Conservation (phyloP, 768 basidiomycete species). For the Fibroporia radiculosa region DNA sequence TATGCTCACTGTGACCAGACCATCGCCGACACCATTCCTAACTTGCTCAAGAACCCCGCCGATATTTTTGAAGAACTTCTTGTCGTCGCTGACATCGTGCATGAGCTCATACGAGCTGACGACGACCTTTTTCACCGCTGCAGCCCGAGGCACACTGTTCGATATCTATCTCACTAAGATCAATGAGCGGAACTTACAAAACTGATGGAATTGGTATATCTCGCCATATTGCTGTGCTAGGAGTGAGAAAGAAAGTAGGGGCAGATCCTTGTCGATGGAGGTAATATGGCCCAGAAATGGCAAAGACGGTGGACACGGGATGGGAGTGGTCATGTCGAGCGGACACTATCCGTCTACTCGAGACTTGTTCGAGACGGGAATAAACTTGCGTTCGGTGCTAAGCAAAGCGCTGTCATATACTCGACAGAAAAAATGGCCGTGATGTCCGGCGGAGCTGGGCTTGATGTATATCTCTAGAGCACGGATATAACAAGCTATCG, state of each 20-base stretch:
- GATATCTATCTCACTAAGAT: slow-evolving; percentile 13
- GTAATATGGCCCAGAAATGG: slow-evolving; percentile 35
- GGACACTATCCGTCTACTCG: too few relatives aligned
- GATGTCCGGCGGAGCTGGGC: too few relatives aligned
- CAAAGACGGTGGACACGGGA: slow-evolving; percentile 33
- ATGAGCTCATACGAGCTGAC: slow-evolving; percentile 29
- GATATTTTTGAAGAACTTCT: slow-evolving; percentile 33
- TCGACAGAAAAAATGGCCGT: too few relatives aligned
- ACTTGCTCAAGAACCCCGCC: slow-evolving; percentile 26
- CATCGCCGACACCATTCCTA: slow-evolving; percentile 32
- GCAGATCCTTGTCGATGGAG: slow-evolving; percentile 28
- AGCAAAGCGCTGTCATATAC: too few relatives aligned
- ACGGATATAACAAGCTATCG: too few relatives aligned
- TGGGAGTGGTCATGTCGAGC: slow-evolving; percentile 26
- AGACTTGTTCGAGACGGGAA: too few relatives aligned
- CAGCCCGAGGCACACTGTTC: too few relatives aligned
- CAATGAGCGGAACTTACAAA: slow-evolving; percentile 26
- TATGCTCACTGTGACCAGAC: slow-evolving; percentile 29
- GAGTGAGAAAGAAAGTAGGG: slow-evolving; percentile 25
- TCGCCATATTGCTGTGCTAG: slow-evolving; percentile 34
- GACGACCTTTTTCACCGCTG: slow-evolving; percentile 22
- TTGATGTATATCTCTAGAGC: too few relatives aligned
- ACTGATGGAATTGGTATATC: slow-evolving; percentile 30
- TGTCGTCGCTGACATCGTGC: slow-evolving; percentile 36
- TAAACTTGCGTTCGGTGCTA: too few relatives aligned